phyloP scores from a whole-genome alignment of 2,329 filamentous ascomycete genomes.

The Phoma sp. region DNA sequence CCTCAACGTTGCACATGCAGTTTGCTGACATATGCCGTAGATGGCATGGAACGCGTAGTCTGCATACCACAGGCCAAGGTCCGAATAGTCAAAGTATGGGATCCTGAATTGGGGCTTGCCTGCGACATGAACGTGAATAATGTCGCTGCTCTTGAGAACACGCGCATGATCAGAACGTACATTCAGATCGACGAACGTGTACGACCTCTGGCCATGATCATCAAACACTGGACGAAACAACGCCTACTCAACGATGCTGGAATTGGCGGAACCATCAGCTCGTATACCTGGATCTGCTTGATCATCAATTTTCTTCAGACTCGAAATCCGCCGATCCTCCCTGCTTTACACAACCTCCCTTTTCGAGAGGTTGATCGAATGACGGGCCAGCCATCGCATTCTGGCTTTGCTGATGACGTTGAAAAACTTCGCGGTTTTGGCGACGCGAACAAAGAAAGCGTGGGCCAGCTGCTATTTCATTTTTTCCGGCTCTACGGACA shows the following conservation, averaged over 20 bases:
- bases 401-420: conserved; percentile 87
- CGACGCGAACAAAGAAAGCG: conserved; percentile 77
- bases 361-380: conserved; percentile 67
- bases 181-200: conserved; percentile 92
- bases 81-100: conserved; percentile 98
- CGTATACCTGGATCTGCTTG: conserved; percentile 99
- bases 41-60: conserved; percentile 95
- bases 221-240: conserved; percentile 96
- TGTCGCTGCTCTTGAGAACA: conserved; percentile 92
- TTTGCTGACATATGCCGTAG: conserved; percentile 60
- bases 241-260: conserved; percentile 96
- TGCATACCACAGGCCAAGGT: conserved; percentile 96
- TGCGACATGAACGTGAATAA: conserved; percentile 99
- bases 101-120: conserved; percentile 85
- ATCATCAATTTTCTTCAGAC: conserved; percentile 96
- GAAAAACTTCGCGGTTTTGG: conserved; percentile 78
- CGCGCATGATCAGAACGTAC: conserved; percentile 96
- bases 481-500: conserved; percentile 97
- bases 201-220: conserved; percentile 90
- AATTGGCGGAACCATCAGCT: conserved; percentile 91
- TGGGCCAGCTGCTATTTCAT: conserved; percentile 88
- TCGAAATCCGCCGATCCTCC: conserved; percentile 81
- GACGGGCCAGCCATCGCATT: conserved; percentile 66
- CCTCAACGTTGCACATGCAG: not conserved
- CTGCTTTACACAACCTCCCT: conserved; percentile 79